A percentile compares a stretch with the other conserved stretches of the same genome.
Evolutionary conservation across 192 early-diverging fungal species (phyloP).

Genomic region (Coemansia sp.): DNA sequence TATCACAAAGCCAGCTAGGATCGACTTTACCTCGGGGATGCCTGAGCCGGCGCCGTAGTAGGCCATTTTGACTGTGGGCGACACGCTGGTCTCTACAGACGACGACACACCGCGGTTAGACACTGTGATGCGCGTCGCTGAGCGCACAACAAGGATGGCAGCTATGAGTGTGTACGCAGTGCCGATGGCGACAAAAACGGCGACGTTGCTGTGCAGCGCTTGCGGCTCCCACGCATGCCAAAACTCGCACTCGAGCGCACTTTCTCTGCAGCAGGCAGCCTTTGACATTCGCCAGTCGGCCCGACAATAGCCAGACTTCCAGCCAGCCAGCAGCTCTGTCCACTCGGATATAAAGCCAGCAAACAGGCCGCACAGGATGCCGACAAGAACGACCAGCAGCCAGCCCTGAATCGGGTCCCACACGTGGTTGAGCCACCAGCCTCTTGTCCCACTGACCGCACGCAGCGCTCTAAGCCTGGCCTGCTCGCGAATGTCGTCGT

Average conservation of each 20-base stretch:
- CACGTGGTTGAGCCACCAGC: slow-evolving; percentile 61
- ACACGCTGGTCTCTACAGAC: slow-evolving; percentile 50
- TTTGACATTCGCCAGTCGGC: slow-evolving; percentile 74
- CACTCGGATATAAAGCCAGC: slow-evolving; percentile 54
- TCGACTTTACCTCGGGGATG: slow-evolving; percentile 94
- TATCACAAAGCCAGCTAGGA: slow-evolving; percentile 93
- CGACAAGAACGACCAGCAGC: slow-evolving; percentile 78
- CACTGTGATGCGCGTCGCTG: slow-evolving; percentile 50
- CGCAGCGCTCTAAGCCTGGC: slow-evolving; percentile 64
- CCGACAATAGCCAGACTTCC: slow-evolving; percentile 82
- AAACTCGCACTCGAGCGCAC: slow-evolving; percentile 61
- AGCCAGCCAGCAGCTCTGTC: slow-evolving; percentile 80
- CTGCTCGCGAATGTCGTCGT: slow-evolving; percentile 84
- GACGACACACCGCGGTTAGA: slow-evolving; percentile 43
- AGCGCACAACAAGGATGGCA: slow-evolving; percentile 64
- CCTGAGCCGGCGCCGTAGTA: slow-evolving; percentile 94
- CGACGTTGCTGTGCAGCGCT: slow-evolving; percentile 18
- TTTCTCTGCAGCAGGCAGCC: slow-evolving; percentile 78
- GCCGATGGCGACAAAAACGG: slow-evolving; percentile 51
- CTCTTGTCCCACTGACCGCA: slow-evolving; percentile 58
- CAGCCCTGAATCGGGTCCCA: slow-evolving; percentile 84
- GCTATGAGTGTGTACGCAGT: slow-evolving; percentile 62
- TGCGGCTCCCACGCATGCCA: slow-evolving; percentile 60
- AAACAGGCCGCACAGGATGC: slow-evolving; percentile 53
- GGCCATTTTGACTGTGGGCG: slow-evolving; percentile 62